Conservation (phyloP, 1,284 basidiomycete genomes). For the Pseudozyma sp. region DNA sequence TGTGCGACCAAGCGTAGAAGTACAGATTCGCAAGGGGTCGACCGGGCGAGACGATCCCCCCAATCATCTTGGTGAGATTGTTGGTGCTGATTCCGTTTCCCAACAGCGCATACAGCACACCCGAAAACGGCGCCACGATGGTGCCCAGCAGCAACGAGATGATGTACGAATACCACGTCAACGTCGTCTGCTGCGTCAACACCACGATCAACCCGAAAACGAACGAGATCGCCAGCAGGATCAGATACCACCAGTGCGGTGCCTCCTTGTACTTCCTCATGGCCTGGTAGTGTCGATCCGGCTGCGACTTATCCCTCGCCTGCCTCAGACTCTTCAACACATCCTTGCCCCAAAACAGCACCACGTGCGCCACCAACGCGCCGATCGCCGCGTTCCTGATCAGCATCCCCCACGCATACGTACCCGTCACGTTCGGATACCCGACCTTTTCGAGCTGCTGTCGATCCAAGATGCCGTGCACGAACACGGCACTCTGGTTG, state of each 20-base stretch:
- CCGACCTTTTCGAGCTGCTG: conserved; percentile 57
- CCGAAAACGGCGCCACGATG: conserved; percentile 42
- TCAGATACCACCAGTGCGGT: conserved; percentile 63
- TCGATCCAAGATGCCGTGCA: conserved; percentile 34
- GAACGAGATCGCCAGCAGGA: conserved; percentile 48
- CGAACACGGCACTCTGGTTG: conserved; percentile 71
- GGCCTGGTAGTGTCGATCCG: conserved; percentile 73
- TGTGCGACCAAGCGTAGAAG: conserved; percentile 50
- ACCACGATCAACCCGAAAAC: conserved; percentile 37
- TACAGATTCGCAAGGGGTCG: conserved; percentile 55
- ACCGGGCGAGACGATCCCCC: conserved; percentile 36
- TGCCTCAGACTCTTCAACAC: conserved; percentile 72
- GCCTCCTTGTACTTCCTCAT: conserved; percentile 67
- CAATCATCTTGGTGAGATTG: conserved; percentile 52
- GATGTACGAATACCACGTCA: conserved; percentile 53
- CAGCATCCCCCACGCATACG: conserved; percentile 75
- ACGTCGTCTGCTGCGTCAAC: conserved; percentile 48
- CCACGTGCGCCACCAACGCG: conserved; percentile 74
- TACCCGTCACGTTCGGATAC: conserved; percentile 65
- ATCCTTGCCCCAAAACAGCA: conserved; percentile 71
- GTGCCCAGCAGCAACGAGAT: conserved; percentile 38
- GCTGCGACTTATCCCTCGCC: conserved; percentile 71
- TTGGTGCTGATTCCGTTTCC: conserved; percentile 47
- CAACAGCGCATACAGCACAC: conserved; percentile 37
- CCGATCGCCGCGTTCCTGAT: conserved; percentile 70